A percentile compares a stretch with the other conserved stretches of the same genome.
These are phyloP conservation scores for Discostella stelligeroides DNA, from an alignment of 108 stramenopile genomes.

Conservation along the genomic window DNA sequence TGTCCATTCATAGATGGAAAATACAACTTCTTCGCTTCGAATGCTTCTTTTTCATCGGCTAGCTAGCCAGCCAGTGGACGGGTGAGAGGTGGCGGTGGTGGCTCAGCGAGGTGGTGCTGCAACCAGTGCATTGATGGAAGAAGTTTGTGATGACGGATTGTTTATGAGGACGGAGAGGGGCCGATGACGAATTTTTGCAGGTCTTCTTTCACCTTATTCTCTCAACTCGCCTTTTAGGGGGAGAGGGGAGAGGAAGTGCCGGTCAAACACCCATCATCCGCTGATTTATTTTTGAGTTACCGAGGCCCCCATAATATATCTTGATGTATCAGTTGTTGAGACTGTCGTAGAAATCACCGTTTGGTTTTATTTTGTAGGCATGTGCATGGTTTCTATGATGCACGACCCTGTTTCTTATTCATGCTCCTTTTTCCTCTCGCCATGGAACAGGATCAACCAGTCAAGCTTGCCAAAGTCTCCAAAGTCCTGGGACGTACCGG, in stretches of 20 bases:
- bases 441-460: constrained; percentile 78
- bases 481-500: constrained; percentile 98
- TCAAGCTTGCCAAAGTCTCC: constrained; percentile 98
- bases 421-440: background rate
- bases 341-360: background rate
- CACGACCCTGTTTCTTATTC: too few relatives aligned
- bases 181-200: constrained; percentile 43
- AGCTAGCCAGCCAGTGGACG: too few relatives aligned
- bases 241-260: constrained; percentile 31
- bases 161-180: too few relatives aligned
- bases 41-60: too few relatives aligned
- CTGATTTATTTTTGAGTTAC: constrained; percentile 40
- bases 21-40: too few relatives aligned
- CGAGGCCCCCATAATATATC: constrained; percentile 17
- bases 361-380: background rate
- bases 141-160: too few relatives aligned
- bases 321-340: background rate
- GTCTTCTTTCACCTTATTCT: constrained; percentile 58
- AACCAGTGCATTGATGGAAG: too few relatives aligned
- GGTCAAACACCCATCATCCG: constrained; percentile 52
- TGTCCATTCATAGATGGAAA: too few relatives aligned
- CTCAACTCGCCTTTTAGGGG: background rate
- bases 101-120: too few relatives aligned
- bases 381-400: too few relatives aligned
- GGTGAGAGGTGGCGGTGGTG: too few relatives aligned